A percentile compares a stretch with the other conserved stretches of the same genome.
Evolutionary conservation across 306 rosid genomes (phyloP).

Genomic region (Trichosanthes cucumerina): DNA sequence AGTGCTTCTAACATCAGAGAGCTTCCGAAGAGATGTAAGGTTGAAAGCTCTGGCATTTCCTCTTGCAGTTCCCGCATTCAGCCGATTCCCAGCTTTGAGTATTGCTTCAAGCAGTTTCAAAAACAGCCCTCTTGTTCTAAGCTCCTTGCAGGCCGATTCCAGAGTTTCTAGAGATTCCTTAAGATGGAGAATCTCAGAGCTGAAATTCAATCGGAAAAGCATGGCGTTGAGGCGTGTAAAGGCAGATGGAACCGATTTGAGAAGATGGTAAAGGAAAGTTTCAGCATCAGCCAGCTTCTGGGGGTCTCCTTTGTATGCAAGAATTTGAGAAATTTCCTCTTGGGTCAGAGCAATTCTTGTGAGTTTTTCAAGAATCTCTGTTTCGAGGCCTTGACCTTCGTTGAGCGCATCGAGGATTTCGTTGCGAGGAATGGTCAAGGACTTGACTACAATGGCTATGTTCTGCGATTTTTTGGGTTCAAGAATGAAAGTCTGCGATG

Average conservation of each 20-base stretch:
- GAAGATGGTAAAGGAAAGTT: constrained; percentile 56
- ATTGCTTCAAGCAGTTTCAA: constrained; percentile 86
- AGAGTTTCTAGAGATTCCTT: constrained; percentile 50
- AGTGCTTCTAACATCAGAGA: constrained; percentile 72
- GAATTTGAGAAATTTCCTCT: constrained; percentile 60
- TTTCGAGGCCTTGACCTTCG: constrained; percentile 64
- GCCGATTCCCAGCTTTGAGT: constrained; percentile 86
- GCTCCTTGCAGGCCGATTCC: constrained; percentile 75
- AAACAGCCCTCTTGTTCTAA: constrained; percentile 61
- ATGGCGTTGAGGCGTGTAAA: constrained; percentile 64
- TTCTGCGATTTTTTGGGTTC: constrained; percentile 76
- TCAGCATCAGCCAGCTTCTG: constrained; percentile 67
- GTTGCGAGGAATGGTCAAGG: constrained; percentile 42
- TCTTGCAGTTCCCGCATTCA: constrained; percentile 90
- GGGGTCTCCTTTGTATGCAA: constrained; percentile 50
- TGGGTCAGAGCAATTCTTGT: constrained; percentile 52
- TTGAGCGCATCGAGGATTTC: constrained; percentile 53
- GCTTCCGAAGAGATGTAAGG: constrained; percentile 69
- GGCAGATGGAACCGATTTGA: constrained; percentile 73
- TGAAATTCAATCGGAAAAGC: constrained; percentile 57
- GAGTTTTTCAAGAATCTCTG: constrained; percentile 73
- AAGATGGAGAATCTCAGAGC: constrained; percentile 38
- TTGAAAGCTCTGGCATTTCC: constrained; percentile 96
- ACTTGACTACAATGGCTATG: constrained; percentile 68
- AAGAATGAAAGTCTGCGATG: constrained; percentile 36